phyloP scores from a whole-genome alignment of 176 grass and related monocot species.

The Eleusine coracana region DNA sequence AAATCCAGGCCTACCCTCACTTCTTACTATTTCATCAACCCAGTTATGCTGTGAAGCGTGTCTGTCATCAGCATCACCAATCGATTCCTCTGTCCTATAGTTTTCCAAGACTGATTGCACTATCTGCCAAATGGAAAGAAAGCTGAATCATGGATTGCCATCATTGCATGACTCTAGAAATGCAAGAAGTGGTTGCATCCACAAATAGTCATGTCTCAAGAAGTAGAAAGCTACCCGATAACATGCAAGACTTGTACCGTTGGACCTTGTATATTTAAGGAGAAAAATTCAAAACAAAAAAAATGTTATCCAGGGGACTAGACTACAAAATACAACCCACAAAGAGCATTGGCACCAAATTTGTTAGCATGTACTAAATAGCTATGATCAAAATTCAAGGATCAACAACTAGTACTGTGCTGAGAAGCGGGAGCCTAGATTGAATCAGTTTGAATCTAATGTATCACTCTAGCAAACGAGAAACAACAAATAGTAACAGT shows the following conservation, averaged over 20 bases:
- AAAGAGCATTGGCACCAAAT: background rate
- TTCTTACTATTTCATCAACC: conserved; percentile 97
- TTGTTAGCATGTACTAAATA: background rate
- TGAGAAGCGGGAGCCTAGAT: background rate
- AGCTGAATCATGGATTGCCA: conserved; percentile 1
- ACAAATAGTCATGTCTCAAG: background rate
- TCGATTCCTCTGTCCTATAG: conserved; percentile 57
- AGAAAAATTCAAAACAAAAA: background rate
- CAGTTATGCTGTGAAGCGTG: conserved; percentile 80
- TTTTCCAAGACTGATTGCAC: conserved; percentile 83
- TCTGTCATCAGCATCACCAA: conserved; percentile 57
- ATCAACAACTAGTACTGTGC: background rate
- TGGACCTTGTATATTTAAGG: background rate
- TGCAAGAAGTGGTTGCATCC: background rate
- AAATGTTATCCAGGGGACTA: background rate
- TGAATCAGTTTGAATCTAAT: conserved; percentile 5
- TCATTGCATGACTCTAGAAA: conserved; percentile 16
- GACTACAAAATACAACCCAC: background rate
- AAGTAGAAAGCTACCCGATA: background rate
- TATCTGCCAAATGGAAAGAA: conserved; percentile 68
- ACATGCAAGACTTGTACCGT: background rate
- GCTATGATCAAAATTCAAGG: background rate
- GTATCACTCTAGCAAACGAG: background rate
- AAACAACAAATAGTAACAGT: background rate
- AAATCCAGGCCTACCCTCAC: conserved; percentile 72